Evolutionary conservation across 78 protist genomes (phyloP), one percentile per base, ranked within the genome.

Genomic region (Anaeramoeba flamelloides): DNA sequence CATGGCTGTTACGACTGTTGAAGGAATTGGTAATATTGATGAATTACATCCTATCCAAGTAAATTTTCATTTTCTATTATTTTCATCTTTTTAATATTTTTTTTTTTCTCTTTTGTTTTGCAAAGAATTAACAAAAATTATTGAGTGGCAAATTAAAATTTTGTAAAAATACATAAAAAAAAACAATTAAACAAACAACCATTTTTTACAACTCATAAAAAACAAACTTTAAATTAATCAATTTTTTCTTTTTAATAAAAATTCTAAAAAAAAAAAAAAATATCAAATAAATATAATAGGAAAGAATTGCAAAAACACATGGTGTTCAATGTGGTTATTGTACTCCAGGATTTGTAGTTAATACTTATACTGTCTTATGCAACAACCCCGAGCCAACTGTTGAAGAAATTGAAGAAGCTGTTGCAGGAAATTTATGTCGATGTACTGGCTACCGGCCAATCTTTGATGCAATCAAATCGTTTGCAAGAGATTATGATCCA

Each of bases 341-440:
- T 53, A 53, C 69, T 53, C 69, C 69, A 26, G 69, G 69, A 26
- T 53, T 53, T 53, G 69, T 53, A 26, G 69, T 53, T 53, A 53
- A 53, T 53, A 8, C 17, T 53, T 53, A 53, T 53, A 53, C 69
- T 26, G 69, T 53, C 17, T 53, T 53, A 17, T 8, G 34, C 8
- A 53, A 53, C 17, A 53, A 53, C 17, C 69, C 69, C 8, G 17
- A 53, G 8, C 17, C 69, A 53, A 53, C 69, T 53, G 69, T 53
- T 53, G 17, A 53, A 53, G 69, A 53, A 53, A 53, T 53, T 53
- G 69, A 53, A 53, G 69, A 53, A 53, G 69, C 69, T 53, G 34
- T 53, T 53, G 8, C 69, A 53, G 69, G 69, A 26, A 53, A 53
- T 53, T 53, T 53, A 53, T 53, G 69, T 53, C 8, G 69, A 53